These are phyloP conservation scores for Zygoascus sp. DNA, from an alignment of 1,139 yeast species.

Conservation along the genomic window DNA sequence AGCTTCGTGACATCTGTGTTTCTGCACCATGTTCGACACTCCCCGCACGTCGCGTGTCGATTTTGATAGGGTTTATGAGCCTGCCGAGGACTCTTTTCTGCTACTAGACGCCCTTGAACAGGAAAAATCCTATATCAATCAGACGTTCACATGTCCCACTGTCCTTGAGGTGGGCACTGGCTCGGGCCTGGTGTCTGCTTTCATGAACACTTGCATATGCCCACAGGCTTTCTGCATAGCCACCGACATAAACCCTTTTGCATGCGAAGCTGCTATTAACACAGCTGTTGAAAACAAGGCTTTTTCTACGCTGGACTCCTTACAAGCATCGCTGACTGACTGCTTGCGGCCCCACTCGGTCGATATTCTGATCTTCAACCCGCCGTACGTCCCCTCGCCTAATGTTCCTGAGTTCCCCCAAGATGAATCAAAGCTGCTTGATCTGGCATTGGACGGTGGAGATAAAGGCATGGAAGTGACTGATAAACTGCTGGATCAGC, in stretches of 20 bases:
- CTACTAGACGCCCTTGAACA: conserved; percentile 73
- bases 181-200: conserved; percentile 80
- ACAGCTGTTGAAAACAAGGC: conserved; percentile 51
- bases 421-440: conserved; percentile 42
- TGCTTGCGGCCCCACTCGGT: conserved; percentile 45
- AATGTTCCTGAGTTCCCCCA: conserved; percentile 47
- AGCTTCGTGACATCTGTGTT: too few species aligned
- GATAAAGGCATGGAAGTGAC: conserved; percentile 86
- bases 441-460: conserved; percentile 86
- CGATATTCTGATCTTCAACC: conserved; percentile 80
- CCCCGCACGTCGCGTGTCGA: conserved; percentile 46
- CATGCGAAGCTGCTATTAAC: conserved; percentile 51
- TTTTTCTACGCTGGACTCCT: conserved; percentile 44
- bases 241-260: conserved; percentile 76
- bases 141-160: conserved; percentile 39
- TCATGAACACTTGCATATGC: conserved; percentile 51
- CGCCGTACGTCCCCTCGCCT: conserved; percentile 88
- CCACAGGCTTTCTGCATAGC: conserved; percentile 53
- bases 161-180: conserved; percentile 91
- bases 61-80: conserved; percentile 70
- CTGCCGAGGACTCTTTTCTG: conserved; percentile 86
- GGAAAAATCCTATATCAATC: conserved; percentile 36
- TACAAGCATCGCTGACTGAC: conserved; percentile 54
- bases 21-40: conserved; percentile 48
- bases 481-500: conserved; percentile 49